Base-by-base conservation (phyloP, 169 alveolate genomes). In the Theileria orientalis region DNA sequence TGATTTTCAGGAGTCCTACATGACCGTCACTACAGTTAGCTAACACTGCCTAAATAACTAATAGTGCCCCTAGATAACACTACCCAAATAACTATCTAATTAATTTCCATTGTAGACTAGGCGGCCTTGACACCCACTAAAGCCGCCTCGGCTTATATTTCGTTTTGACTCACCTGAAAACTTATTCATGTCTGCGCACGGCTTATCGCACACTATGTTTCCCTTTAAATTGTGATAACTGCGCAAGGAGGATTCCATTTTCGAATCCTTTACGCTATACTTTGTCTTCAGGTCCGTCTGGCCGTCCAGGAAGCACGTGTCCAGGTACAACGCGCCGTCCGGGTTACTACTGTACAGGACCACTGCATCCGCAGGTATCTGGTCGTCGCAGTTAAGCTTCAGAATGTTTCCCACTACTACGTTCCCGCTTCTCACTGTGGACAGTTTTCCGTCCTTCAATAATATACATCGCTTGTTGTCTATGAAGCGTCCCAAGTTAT, bases 301-400 rank as follows among this genome's bases (percentile, higher is more conserved):
- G 23, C 94, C 94, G 56, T 85, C 91, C 30, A 90, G 41, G 54
- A 74, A 69, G 1, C 91, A 71, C 9, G 92, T 83, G 59, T 84
- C 94, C 14, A 85, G 72, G 68, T 85, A 82, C 16, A 90, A 88
- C 30, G 75, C 73, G 29, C 94, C 94, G 35, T 90, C 92, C 27
- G 74, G 73, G 67, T 85, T 83, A 71, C 91, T 90, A 47, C 86
- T 80, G 49, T 86, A 72, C 66, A 90, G 52, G 11, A 85, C 49
- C 37, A 90, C 67, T 61, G 80, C 82, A 66, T 90, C 94, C 16
- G 94, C 91, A 13, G 94, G 94, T 2, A 85, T 91, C 73, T 78
- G 80, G 25, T 90, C 94, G 64, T 85, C 91, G 60, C 83, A 84
- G 51, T 83, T 75, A 23, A 90, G 83, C 33, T 87, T 83, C 33